Conservation (phyloP, 1,284 basidiomycete genomes). For the Pterulicium gracile region DNA sequence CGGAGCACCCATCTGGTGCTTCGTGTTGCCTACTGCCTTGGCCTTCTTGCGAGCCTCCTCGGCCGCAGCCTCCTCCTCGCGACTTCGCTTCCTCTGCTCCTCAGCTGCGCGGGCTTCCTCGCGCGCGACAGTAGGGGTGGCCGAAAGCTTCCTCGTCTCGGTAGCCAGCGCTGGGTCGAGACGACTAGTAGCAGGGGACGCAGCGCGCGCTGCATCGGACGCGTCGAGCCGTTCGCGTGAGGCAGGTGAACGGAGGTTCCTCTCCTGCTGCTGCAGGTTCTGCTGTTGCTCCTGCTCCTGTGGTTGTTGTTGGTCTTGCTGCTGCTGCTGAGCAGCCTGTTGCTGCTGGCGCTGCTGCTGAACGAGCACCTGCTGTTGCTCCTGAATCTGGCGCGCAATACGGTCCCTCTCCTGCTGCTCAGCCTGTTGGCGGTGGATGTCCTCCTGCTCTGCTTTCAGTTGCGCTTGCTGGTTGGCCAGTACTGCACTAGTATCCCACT, state of each 20-base stretch:
- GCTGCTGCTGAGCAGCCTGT: constrained; percentile 16
- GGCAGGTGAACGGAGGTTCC: constrained; percentile 21
- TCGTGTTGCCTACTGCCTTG: constrained; percentile 20
- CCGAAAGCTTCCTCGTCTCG: constrained; percentile 66
- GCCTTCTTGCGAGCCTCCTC: constrained; percentile 44
- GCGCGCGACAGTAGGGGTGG: constrained; percentile 66
- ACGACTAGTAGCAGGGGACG: constrained; percentile 18
- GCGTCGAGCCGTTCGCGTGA: constrained; percentile 29
- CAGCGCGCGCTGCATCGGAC: constrained; percentile 14
- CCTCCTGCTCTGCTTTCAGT: constrained; percentile 17
- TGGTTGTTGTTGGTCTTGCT: constrained; percentile 15
- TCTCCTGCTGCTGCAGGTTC: constrained; percentile 14
- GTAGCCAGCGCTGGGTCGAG: constrained; percentile 45
- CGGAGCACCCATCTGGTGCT: constrained; percentile 25
- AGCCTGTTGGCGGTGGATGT: constrained; percentile 27
- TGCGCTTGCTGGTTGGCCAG: neutral
- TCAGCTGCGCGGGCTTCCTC: constrained; percentile 31
- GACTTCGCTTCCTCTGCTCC: constrained; percentile 43
- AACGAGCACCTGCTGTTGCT: constrained; percentile 19
- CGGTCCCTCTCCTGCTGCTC: constrained; percentile 11
- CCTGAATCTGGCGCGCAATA: constrained; percentile 12
- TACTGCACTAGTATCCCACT: constrained; percentile 59
- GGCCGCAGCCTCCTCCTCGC: constrained; percentile 54
- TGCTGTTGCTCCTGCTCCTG: constrained; percentile 15
- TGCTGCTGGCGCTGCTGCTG: constrained; percentile 26